These are phyloP conservation scores for Backusella tarrabulga DNA, from an alignment of 192 early-diverging fungal species.

Conservation along the genomic window DNA sequence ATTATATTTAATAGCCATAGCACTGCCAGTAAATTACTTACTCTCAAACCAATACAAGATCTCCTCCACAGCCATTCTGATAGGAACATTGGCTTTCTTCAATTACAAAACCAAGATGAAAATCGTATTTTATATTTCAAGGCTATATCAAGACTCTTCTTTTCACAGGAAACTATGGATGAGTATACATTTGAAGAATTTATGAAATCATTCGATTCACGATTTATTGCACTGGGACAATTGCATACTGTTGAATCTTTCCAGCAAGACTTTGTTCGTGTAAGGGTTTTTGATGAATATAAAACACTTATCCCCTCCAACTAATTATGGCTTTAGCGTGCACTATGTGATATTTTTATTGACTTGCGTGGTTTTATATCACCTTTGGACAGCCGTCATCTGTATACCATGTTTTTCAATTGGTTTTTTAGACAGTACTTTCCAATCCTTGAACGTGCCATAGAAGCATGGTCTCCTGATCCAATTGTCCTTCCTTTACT, in stretches of 20 bases:
- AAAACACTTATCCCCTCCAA: too few relatives aligned
- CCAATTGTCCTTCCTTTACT: conserved; percentile 67
- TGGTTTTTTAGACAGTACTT: conserved; percentile 80
- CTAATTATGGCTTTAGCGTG: conserved; percentile 22
- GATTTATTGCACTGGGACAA: conserved; percentile 50
- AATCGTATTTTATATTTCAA: conserved; percentile 73
- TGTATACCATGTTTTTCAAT: conserved; percentile 73
- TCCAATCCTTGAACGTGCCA: conserved; percentile 56
- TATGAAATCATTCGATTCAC: conserved; percentile 61
- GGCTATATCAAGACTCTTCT: conserved; percentile 72
- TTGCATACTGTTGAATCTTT: conserved; percentile 52
- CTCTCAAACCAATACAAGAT: conserved; percentile 63
- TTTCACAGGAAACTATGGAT: conserved; percentile 60
- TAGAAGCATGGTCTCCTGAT: conserved; percentile 65
- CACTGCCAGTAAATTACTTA: conserved; percentile 69
- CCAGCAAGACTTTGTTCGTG: conserved; percentile 48
- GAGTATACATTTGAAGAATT: conserved; percentile 63
- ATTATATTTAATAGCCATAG: conserved; percentile 50
- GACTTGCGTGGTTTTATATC: conserved; percentile 77
- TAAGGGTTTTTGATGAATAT: conserved; percentile 1
- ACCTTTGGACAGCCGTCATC: conserved; percentile 53
- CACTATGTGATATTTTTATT: conserved; percentile 63
- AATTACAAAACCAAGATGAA: conserved; percentile 52
- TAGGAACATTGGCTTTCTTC: conserved; percentile 70
- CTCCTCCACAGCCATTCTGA: conserved; percentile 70